These are phyloP conservation scores for Sphagnum tenellum DNA, from an alignment of 225 moss, liverwort and hornwort genomes.

Conservation along the genomic window DNA sequence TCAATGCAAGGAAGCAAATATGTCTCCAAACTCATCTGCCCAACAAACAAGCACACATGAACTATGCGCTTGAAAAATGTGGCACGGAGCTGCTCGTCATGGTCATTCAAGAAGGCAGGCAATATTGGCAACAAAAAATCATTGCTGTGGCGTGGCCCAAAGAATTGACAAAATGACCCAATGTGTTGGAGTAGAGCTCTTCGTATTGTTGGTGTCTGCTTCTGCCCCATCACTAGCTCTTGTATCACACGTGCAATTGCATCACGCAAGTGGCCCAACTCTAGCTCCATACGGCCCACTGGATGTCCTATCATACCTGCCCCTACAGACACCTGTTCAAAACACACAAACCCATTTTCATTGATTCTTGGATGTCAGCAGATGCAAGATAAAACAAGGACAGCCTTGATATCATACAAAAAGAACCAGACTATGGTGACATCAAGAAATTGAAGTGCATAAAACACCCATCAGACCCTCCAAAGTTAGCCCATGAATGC, in stretches of 20 bases:
- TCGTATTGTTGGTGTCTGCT: constrained; percentile 93
- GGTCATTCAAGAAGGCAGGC: constrained; percentile 95
- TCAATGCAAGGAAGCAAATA: constrained; percentile 92
- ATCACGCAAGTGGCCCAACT: constrained; percentile 77
- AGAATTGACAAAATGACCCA: constrained; percentile 85
- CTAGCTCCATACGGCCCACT: constrained; percentile 55
- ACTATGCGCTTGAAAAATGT: constrained; percentile 94
- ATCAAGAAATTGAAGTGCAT: no score
- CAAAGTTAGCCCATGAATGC: no score
- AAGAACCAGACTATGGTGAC: no score
- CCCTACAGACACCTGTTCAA: background rate
- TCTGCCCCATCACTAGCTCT: constrained; percentile 92
- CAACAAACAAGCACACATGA: constrained; percentile 93
- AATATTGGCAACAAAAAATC: constrained; percentile 87
- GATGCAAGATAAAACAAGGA: no score
- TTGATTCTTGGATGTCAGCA: no score
- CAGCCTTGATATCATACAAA: no score
- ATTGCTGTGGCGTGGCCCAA: constrained; percentile 83
- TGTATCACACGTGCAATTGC: constrained; percentile 87
- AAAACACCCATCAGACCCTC: no score
- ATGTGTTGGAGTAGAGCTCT: constrained; percentile 86
- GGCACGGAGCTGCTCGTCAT: constrained; percentile 94
- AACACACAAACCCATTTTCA: no score
- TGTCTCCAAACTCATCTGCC: constrained; percentile 87
- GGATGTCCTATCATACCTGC: constrained; percentile 14